Evolutionary conservation across 306 rosid species (phyloP), one percentile per base, ranked within the genome.

Genomic region (Cucurbita pepo): DNA sequence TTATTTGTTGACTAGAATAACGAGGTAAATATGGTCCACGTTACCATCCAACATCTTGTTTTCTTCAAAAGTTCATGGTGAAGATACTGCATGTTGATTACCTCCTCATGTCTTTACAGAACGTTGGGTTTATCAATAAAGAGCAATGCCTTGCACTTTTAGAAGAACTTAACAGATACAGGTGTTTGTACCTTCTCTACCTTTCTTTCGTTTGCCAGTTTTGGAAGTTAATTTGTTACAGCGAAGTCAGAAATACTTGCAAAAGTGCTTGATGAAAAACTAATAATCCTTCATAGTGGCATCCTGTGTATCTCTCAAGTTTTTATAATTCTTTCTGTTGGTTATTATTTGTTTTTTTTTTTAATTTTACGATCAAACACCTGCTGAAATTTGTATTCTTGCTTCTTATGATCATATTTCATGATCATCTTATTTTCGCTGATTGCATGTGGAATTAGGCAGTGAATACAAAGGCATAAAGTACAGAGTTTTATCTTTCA

Each of bases 151-250:
- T 91, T 71, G 66, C 54, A 75, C 95, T 94, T 25, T 87, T 94
- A 78, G 89, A 89, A 84, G 97, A 91, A 81, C 78, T 94, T 77
- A 83, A 87, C 80, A 87, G 87, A 50, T 94, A 94, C 85, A 91
- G 99, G 99, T 94, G 86, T 61, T 58, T 44, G 44, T 45, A 50
- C 64, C 70, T 58, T 16, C 77, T 36, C 34, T 64, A 4, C 77
- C 38, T 75, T 67, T 43, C 71, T 65, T 6, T 76, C 75, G 73
- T 56, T 71, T 72, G 64, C 69, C 67, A 47, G 21, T 50, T 72
- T 51, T 63, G 57, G 47, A 60, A 30, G 77, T 74, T 36, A 10
- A 40, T 54, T 71, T 69, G 44, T 69, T 48, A 69, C 40, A 48
- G 41, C 5, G 18, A 13, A 47, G 41, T 69, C 44, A 25, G 73